A percentile compares a stretch with the other conserved stretches of the same genome.
phyloP scores from a whole-genome alignment of 345 rosid genomes.

The Citrus unshiu region DNA sequence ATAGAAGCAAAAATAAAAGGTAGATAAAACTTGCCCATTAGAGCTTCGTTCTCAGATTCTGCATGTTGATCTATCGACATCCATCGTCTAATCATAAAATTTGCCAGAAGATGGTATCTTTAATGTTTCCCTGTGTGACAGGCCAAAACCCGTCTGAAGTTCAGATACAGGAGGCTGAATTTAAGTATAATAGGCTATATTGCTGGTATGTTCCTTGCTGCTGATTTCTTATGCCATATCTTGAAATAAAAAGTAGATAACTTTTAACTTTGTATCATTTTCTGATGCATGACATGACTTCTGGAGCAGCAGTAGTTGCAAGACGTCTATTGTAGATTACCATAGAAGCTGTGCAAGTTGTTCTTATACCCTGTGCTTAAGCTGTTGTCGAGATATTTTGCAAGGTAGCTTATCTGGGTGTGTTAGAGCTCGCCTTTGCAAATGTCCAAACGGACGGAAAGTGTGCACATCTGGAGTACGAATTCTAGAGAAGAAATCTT shows the following conservation, averaged over 20 bases:
- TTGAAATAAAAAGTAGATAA: constrained; percentile 14
- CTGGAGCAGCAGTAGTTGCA: constrained; percentile 50
- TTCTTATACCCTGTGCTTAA: constrained; percentile 58
- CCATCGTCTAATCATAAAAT: background rate
- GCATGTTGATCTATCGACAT: constrained; percentile 2
- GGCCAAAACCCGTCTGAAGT: constrained; percentile 48
- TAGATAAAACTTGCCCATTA: constrained; percentile 15
- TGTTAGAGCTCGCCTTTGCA: constrained; percentile 30
- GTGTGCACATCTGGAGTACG: constrained; percentile 21
- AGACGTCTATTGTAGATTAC: constrained; percentile 51
- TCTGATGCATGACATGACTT: constrained; percentile 27
- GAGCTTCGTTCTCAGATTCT: background rate
- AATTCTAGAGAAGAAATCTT: constrained; percentile 28
- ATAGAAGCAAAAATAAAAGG: constrained; percentile 72
- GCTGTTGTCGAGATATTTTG: constrained; percentile 51
- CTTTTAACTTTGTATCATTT: constrained; percentile 17
- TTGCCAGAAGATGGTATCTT: constrained; percentile 11
- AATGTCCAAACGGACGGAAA: constrained; percentile 34
- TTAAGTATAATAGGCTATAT: constrained; percentile 37
- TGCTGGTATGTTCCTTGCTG: constrained; percentile 50
- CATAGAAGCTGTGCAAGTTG: constrained; percentile 71
- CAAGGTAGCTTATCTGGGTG: constrained; percentile 41
- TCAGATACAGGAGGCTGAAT: constrained; percentile 43
- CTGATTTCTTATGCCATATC: constrained; percentile 4
- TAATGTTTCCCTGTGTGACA: constrained; percentile 29